phyloP scores from a whole-genome alignment of 2,329 filamentous ascomycete genomes.

The Fusarium pininemorale region DNA sequence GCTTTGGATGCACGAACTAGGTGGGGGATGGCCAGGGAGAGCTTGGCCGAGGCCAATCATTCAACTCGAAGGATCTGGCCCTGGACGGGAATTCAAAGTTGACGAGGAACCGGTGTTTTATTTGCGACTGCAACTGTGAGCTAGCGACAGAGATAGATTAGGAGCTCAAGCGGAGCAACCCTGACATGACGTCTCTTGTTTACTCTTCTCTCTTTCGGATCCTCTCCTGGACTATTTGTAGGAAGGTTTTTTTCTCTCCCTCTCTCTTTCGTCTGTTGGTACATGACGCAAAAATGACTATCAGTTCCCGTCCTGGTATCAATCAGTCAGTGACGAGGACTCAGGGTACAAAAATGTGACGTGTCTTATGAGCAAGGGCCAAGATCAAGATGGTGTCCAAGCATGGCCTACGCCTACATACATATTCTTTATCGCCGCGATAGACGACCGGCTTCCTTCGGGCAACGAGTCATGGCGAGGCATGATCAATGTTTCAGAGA shows the following conservation, averaged over 20 bases:
- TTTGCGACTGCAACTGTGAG: slow-evolving; percentile 21
- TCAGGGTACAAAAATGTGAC: slow-evolving; percentile 33
- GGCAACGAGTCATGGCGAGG: slow-evolving; percentile 30
- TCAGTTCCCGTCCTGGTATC: slow-evolving; percentile 29
- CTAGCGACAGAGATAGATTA: slow-evolving; percentile 24
- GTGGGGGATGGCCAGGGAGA: slow-evolving; percentile 32
- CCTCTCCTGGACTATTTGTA: background rate
- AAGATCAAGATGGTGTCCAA: slow-evolving; percentile 16
- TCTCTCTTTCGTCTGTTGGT: background rate
- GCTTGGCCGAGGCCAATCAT: slow-evolving; percentile 30
- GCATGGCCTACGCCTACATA: background rate
- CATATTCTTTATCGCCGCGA: slow-evolving; percentile 1
- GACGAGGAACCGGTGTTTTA: slow-evolving; percentile 6
- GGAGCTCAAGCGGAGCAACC: slow-evolving; percentile 21
- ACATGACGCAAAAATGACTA: slow-evolving; percentile 26
- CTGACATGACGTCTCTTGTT: slow-evolving; percentile 31
- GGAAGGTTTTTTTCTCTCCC: slow-evolving; percentile 1
- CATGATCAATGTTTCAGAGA: slow-evolving; percentile 6
- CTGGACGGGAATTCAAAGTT: slow-evolving; percentile 17
- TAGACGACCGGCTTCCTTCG: slow-evolving; percentile 2
- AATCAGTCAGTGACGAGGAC: slow-evolving; percentile 32
- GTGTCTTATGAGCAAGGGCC: slow-evolving; percentile 32
- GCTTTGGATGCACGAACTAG: slow-evolving; percentile 31
- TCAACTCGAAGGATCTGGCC: slow-evolving; percentile 17
- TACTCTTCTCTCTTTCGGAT: slow-evolving; percentile 28